Evolutionary conservation across 495 filamentous ascomycete genomes (phyloP).

Genomic region (Friedmanniomyces simplex): DNA sequence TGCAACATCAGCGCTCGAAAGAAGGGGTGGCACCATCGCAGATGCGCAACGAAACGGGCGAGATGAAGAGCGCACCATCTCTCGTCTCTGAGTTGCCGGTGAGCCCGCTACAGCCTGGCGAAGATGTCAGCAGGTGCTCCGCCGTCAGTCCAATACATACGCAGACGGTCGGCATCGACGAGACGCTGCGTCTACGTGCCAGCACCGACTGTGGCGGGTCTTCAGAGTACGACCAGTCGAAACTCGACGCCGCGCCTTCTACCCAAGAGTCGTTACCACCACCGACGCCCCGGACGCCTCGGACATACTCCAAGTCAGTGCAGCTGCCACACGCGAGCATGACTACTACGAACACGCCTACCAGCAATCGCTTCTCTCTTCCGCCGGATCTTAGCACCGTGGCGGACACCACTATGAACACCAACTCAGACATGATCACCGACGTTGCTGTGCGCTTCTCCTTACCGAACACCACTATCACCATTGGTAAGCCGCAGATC

Average conservation of each 20-base stretch:
- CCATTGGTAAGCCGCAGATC: conserved; percentile 18
- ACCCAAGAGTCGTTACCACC: conserved; percentile 10
- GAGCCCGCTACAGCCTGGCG: conserved; percentile 15
- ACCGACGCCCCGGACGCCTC: conserved; percentile 15
- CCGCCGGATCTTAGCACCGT: conserved; percentile 19
- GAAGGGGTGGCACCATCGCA: conserved; percentile 2
- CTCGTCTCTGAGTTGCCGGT: conserved; percentile 1
- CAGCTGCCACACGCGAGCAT: conserved; percentile 9
- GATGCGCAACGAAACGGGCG: background rate
- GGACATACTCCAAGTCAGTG: conserved; percentile 22
- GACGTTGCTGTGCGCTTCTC: conserved; percentile 24
- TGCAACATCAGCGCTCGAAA: conserved; percentile 16
- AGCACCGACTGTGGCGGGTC: background rate
- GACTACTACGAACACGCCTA: conserved; percentile 9
- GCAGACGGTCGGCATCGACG: conserved; percentile 19
- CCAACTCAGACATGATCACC: conserved; percentile 19
- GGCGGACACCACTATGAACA: conserved; percentile 17
- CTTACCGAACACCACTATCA: conserved; percentile 20
- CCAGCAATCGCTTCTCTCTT: conserved; percentile 14
- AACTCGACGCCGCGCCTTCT: background rate
- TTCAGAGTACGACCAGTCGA: background rate
- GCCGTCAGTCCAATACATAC: conserved; percentile 22
- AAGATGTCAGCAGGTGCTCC: conserved; percentile 17
- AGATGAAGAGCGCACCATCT: background rate
- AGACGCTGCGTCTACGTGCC: conserved; percentile 4